Conservation (phyloP, 768 basidiomycete species). For the Boletus patriciae region DNA sequence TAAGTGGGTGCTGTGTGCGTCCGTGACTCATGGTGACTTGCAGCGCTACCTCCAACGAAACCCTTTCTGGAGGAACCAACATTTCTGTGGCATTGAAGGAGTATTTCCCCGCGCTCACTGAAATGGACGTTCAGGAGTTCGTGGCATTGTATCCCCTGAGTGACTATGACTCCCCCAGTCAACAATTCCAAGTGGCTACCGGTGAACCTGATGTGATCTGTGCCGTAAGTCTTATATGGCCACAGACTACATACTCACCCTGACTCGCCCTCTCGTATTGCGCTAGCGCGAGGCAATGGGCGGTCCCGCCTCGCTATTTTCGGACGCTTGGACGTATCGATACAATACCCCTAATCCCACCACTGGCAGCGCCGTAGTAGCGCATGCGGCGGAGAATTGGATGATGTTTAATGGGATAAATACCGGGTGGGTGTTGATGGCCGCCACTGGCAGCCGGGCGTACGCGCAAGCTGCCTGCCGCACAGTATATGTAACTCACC, state of each 20-base stretch:
- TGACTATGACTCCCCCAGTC: slow-evolving; percentile 42
- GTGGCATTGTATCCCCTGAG: slow-evolving; percentile 43
- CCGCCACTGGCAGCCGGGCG: not conserved
- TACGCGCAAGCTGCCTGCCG: not conserved
- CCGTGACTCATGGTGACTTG: not conserved
- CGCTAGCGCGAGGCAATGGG: slow-evolving; percentile 48
- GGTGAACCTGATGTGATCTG: slow-evolving; percentile 53
- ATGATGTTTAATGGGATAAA: slow-evolving; percentile 65
- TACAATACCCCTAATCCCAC: slow-evolving; percentile 59
- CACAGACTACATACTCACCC: not conserved
- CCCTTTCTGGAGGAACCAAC: slow-evolving; percentile 43
- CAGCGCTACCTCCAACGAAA: slow-evolving; percentile 61
- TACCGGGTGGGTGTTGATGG: slow-evolving; percentile 47
- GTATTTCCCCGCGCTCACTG: slow-evolving; percentile 48
- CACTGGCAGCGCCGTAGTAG: slow-evolving; percentile 34
- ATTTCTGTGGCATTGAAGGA: slow-evolving; percentile 36
- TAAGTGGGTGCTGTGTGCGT: not conserved
- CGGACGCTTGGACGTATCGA: slow-evolving; percentile 52
- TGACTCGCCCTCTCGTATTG: slow-evolving; percentile 1
- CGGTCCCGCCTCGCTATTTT: slow-evolving; percentile 35
- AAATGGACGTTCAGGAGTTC: slow-evolving; percentile 40
- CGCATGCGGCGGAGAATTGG: slow-evolving; percentile 63
- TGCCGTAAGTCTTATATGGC: slow-evolving; percentile 42
- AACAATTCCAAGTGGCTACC: slow-evolving; percentile 46
- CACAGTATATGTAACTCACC: slow-evolving; percentile 16